Base-by-base conservation (phyloP, 495 filamentous ascomycete species). In the Chaetomium tenue region DNA sequence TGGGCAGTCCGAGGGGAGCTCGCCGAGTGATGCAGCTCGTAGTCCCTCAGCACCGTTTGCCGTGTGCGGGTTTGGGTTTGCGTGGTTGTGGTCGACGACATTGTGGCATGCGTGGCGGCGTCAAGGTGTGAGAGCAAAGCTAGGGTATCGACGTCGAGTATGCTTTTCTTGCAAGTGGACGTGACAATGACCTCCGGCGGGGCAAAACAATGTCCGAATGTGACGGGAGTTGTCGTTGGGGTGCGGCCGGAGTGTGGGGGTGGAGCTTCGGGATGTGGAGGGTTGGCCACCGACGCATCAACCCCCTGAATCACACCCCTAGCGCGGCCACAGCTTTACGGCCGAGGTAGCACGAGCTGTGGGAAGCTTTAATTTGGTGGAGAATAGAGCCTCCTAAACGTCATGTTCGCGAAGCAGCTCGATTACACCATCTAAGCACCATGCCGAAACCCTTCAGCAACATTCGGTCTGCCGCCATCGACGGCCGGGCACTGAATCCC, bases 391-490 rank as follows among this genome's bases (percentile, higher is more conserved):
- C 48, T 47, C 44, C 18, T n/a, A 25, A 51, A 51, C 48, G 23
- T n/a, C 48, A 51, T 13, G 4, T 11, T 8, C 18, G 5, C 16
- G 7, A 23, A 23, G 22, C 23, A 23, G n/a, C 9, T 26, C 48
- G 22, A 26, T 23, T 11, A 20, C 22, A 51, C 48, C 9, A 5
- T 26, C 48, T 51, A 22, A 26, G 7, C 39, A 33, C 40, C 56
- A 59, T 59, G 56, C 23, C 56, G 22, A 47, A 39, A 12, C 40
- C 23, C 23, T 59, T 59, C 56, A 30, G 40, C 56, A 47, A 47
- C 16, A 30, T 59, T 8, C 8, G 56, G 23, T 59, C 64, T 16
- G 52, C 64, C 53, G 52, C 54, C 64, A 30, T 58, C 30, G 59
- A 63, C 48, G 23, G 15, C 48, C 48, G 55, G 46, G 30, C 59